Evolutionary conservation across 1,284 basidiomycete genomes (phyloP), one percentile per base, ranked within the genome.

Genomic region (Cystobasidium pallidum): DNA sequence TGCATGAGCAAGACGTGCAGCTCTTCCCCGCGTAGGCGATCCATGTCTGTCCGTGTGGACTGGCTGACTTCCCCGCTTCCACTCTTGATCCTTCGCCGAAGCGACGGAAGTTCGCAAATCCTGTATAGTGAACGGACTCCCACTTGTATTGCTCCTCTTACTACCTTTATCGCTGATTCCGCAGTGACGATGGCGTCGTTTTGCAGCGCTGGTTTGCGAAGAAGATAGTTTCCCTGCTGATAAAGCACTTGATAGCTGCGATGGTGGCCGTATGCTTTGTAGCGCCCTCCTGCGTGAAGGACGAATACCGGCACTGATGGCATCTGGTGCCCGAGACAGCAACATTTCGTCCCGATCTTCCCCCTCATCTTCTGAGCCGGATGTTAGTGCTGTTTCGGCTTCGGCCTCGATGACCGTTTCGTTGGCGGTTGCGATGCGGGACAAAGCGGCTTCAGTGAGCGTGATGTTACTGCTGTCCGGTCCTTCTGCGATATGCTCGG

Each of bases 91-190:
- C 32, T 10, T 41, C 21, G 26, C 8, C 32, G n/a, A 32, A 19
- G 36, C 17, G 10, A 24, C 32, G 19, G 57, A 24, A 47, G 34
- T 6, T 36, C 49, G 39, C 10, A 28, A 24, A 32, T 28, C 24
- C 26, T 49, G 58, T 36, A 47, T 28, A 17, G 64, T 32, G 2
- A 36, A n/a, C 10, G 30, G 32, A 55, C 55, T 64, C 24, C 59
- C 39, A 30, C 59, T 58, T 21, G 41, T 74, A 39, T 71, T 59
- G 32, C 68, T 72, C 30, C 73, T 52, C 64, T 74, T 74, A 28
- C 68, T 72, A 57, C 73, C 70, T 57, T 70, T 70, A 36, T 74
- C 73, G 30, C 68, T 72, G n/a, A 66, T 39, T 7, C 73, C 73
- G 6, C 63, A 39, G n/a, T 62, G 52, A 15, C 70, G 17, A 64